Evolutionary conservation across 345 rosid species (phyloP), one percentile per base, ranked within the genome.

Genomic region (Citrus maxima): DNA sequence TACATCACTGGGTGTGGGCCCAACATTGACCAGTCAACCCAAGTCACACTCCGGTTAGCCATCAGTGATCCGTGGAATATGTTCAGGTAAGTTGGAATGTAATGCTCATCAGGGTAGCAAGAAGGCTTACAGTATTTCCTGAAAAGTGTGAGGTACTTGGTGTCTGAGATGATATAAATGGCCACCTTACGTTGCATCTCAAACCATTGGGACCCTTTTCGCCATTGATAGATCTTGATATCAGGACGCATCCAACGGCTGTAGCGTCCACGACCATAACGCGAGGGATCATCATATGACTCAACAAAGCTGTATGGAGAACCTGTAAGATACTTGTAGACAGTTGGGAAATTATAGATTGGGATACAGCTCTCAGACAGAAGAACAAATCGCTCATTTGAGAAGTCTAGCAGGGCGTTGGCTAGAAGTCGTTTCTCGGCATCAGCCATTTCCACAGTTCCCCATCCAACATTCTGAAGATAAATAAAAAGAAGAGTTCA

Each of bases 361-460:
- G 98, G 98, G 85, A 95, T 91, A 85, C 98, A 95, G 86, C 98
- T 95, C 85, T 95, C 98, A 0, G 98, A 95, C 42, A 95, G 97
- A 78, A 95, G 98, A 72, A 93, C 80, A 78, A 95, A 95, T 68
- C 98, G 91, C 74, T 95, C 98, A 22, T 95, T 95, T 7, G 95
- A 89, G 77, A 90, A 91, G 82, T 95, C 98, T 65, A 93, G 90
- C 77, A 95, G 76, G 63, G 98, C 98, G 56, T 95, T 95, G 59
- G 98, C 92, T 32, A 95, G 88, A 73, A 95, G 95, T 64, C 98
- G 95, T 86, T 87, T 93, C 87, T 95, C 98, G 3, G 98, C 98
- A 69, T 92, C 98, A 64, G 90, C 82, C 80, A 95, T 79, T 67
- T 82, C 78, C 56, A 90, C 82, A 0, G 93, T 87, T 58, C 98